phyloP scores from a whole-genome alignment of 345 rosid genomes.

The Lepidium aucheri region DNA sequence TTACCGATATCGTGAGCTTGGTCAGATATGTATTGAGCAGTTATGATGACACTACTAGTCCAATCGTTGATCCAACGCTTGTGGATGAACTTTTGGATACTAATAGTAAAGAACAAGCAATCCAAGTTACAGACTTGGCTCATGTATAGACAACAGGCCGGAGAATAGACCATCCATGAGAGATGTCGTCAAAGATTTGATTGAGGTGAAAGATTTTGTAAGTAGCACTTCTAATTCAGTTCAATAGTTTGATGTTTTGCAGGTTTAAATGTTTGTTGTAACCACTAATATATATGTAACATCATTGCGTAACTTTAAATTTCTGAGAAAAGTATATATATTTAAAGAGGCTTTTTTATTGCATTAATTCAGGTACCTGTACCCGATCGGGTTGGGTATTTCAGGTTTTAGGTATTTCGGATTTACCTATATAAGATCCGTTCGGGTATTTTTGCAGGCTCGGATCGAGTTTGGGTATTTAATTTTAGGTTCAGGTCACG shows the following conservation, averaged over 20 bases:
- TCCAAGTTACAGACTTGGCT: constrained; percentile 40
- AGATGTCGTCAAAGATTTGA: constrained; percentile 51
- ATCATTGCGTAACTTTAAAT: not conserved
- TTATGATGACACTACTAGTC: constrained; percentile 19
- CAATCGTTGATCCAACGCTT: constrained; percentile 38
- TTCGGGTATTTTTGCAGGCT: too few species aligned
- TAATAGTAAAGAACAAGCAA: constrained; percentile 39
- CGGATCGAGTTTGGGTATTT: too few species aligned
- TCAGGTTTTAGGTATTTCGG: too few species aligned
- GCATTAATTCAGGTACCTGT: too few species aligned
- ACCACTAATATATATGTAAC: not conserved
- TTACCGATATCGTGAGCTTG: constrained; percentile 43
- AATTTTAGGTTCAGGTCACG: too few species aligned
- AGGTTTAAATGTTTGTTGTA: not conserved
- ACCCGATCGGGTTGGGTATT: too few species aligned
- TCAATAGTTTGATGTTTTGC: not conserved
- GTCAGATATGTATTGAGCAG: constrained; percentile 34
- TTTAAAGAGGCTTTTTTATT: not conserved
- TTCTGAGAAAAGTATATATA: not conserved
- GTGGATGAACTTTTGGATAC: constrained; percentile 44
- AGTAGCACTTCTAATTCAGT: constrained; percentile 11
- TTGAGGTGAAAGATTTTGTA: constrained; percentile 21
- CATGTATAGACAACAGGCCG: constrained; percentile 54
- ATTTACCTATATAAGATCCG: too few species aligned
- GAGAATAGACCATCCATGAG: constrained; percentile 60